Conservation (phyloP, 805 yeast species). For the Saccharomycopsis sp. region DNA sequence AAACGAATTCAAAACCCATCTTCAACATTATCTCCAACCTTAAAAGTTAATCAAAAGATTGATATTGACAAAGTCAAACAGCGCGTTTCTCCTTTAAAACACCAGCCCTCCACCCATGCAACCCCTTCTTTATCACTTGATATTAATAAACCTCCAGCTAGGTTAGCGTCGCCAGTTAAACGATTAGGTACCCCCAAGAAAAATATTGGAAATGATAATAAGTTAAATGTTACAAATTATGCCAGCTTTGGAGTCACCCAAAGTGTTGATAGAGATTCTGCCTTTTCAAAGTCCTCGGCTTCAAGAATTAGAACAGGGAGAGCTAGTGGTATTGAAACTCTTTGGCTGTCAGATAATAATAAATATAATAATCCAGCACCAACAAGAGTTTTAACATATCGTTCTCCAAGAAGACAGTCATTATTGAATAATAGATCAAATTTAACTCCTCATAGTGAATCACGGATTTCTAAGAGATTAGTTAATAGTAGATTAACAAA, state of each 20-base stretch:
- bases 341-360: background rate
- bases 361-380: background rate
- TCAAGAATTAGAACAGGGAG: too few species aligned
- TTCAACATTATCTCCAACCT: too few species aligned
- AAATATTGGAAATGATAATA: too few species aligned
- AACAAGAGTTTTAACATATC: background rate
- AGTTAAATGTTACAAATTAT: too few species aligned
- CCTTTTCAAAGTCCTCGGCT: too few species aligned
- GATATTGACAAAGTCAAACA: slow-evolving; percentile 6
- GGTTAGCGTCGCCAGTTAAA: slow-evolving; percentile 7
- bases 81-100: slow-evolving; percentile 1
- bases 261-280: slow-evolving; percentile 4
- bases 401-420: background rate
- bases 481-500: background rate
- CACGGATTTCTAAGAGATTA: slow-evolving; percentile 3
- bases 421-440: background rate
- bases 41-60: slow-evolving; percentile 4
- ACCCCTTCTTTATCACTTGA: background rate
- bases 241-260: background rate
- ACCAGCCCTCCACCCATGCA: background rate
- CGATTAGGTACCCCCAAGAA: slow-evolving; percentile 6
- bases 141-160: slow-evolving; percentile 6
- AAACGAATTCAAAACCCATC: too few species aligned
- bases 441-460: slow-evolving; percentile 8
- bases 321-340: background rate